phyloP scores from a whole-genome alignment of 2,329 filamentous ascomycete species.

The Hypoxylon sp. region DNA sequence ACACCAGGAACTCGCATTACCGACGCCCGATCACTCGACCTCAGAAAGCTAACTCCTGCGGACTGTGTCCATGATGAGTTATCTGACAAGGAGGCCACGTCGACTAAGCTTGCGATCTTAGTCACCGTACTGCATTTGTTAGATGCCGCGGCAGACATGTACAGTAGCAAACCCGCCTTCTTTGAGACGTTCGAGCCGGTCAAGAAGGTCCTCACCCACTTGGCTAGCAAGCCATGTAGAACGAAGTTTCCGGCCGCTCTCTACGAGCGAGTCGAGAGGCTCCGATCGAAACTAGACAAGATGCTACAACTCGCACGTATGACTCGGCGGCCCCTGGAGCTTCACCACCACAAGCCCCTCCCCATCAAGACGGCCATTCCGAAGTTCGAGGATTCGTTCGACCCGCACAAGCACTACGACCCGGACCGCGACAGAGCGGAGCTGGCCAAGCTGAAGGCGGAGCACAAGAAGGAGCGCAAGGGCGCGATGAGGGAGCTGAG shows the following conservation, averaged over 20 bases:
- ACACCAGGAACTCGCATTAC: constrained; percentile 59
- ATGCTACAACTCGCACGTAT: constrained; percentile 69
- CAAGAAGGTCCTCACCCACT: constrained; percentile 64
- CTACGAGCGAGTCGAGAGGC: constrained; percentile 51
- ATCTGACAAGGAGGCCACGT: constrained; percentile 45
- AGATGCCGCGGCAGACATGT: constrained; percentile 73
- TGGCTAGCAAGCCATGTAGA: constrained; percentile 62
- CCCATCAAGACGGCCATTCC: constrained; percentile 89
- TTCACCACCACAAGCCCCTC: constrained; percentile 88
- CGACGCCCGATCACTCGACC: constrained; percentile 49
- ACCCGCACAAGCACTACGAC: constrained; percentile 96
- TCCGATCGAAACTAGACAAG: constrained; percentile 56
- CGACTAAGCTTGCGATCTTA: constrained; percentile 63
- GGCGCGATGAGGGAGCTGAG: constrained; percentile 91
- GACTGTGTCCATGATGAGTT: constrained; percentile 58
- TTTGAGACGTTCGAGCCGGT: constrained; percentile 78
- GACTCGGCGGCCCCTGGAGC: constrained; percentile 77
- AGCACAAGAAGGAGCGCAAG: constrained; percentile 96
- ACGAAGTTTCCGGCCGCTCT: constrained; percentile 58
- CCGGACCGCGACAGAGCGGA: constrained; percentile 90
- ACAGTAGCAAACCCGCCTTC: constrained; percentile 77
- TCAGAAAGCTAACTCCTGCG: constrained; percentile 65
- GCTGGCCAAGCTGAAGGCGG: constrained; percentile 80
- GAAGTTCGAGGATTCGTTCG: constrained; percentile 96
- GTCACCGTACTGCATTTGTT: constrained; percentile 71